Conservation (phyloP, 1,284 basidiomycete genomes). For the Ustilago vetiveriae region DNA sequence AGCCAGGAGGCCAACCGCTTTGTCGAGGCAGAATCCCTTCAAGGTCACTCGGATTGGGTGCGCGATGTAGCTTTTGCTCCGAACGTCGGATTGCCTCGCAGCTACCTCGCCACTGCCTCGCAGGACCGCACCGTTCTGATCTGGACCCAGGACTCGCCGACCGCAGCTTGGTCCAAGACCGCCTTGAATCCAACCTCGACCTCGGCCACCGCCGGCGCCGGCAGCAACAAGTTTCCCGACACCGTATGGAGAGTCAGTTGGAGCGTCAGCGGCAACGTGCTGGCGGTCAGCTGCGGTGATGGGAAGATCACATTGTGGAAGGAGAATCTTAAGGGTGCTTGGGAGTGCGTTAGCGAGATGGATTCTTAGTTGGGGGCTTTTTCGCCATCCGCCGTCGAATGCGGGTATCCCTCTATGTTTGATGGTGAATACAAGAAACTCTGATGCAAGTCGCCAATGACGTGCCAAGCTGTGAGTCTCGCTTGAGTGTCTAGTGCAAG, state of each 20-base stretch:
- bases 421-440: no score
- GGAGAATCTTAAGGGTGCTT: slow-evolving; percentile 89
- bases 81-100: slow-evolving; percentile 90
- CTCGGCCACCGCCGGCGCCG: slow-evolving; percentile 7
- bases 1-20: slow-evolving; percentile 62
- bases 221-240: slow-evolving; percentile 59
- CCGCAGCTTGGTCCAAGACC: slow-evolving; percentile 84
- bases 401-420: no score
- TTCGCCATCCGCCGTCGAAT: no score
- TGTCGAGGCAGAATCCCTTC: slow-evolving; percentile 57
- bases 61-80: slow-evolving; percentile 97
- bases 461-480: no score
- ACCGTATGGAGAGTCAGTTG: slow-evolving; percentile 94
- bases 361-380: slow-evolving; percentile 28
- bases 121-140: slow-evolving; percentile 89
- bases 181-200: slow-evolving; percentile 76
- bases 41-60: slow-evolving; percentile 90
- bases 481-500: no score
- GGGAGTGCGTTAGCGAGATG: slow-evolving; percentile 82
- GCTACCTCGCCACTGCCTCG: slow-evolving; percentile 93
- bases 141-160: slow-evolving; percentile 87
- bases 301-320: slow-evolving; percentile 99
- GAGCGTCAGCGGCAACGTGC: slow-evolving; percentile 93
- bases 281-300: slow-evolving; percentile 96
- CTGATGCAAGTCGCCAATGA: no score